A percentile compares a stretch with the other conserved stretches of the same genome.
Conservation (phyloP, 2,329 filamentous ascomycete genomes). For the Aspergillus novoparasiticus region DNA sequence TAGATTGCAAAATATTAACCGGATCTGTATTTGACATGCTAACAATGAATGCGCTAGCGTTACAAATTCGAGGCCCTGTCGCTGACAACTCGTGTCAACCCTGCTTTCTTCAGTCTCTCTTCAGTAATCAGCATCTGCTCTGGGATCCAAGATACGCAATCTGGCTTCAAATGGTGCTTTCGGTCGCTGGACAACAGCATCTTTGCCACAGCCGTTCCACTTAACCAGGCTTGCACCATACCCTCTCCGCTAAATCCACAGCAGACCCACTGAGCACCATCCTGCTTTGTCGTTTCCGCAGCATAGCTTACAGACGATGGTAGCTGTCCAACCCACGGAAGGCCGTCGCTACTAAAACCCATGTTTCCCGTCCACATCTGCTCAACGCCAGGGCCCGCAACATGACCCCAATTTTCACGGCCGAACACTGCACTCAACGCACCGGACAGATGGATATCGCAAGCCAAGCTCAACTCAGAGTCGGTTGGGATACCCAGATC, state of each 20-base stretch:
- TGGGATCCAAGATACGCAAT: conserved; percentile 32
- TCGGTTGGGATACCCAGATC: conserved; percentile 55
- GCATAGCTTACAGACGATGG: conserved; percentile 20
- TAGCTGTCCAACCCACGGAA: conserved; percentile 55
- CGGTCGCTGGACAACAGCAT: conserved; percentile 27
- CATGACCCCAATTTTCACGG: conserved; percentile 23
- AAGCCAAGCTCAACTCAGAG: conserved; percentile 28
- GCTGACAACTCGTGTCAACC: conserved; percentile 13
- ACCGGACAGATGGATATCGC: conserved; percentile 31
- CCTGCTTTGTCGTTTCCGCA: not conserved
- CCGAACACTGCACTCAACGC: conserved; percentile 30
- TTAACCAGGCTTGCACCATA: conserved; percentile 37
- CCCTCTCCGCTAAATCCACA: conserved; percentile 34
- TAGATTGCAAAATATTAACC: not conserved
- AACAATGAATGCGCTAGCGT: too few relatives aligned
- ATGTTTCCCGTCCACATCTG: conserved; percentile 47
- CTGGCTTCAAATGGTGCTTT: not conserved
- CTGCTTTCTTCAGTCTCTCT: conserved; percentile 21
- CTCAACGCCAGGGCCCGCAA: conserved; percentile 24
- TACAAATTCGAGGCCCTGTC: conserved; percentile 5
- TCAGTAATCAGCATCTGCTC: conserved; percentile 32
- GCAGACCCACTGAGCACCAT: conserved; percentile 30
- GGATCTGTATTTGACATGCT: not conserved
- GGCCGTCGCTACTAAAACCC: conserved; percentile 53
- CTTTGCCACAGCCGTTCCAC: conserved; percentile 29